Evolutionary conservation across 208 protist genomes (phyloP), one percentile per base, ranked within the genome.

Genomic region (Leishmania mexicana): DNA sequence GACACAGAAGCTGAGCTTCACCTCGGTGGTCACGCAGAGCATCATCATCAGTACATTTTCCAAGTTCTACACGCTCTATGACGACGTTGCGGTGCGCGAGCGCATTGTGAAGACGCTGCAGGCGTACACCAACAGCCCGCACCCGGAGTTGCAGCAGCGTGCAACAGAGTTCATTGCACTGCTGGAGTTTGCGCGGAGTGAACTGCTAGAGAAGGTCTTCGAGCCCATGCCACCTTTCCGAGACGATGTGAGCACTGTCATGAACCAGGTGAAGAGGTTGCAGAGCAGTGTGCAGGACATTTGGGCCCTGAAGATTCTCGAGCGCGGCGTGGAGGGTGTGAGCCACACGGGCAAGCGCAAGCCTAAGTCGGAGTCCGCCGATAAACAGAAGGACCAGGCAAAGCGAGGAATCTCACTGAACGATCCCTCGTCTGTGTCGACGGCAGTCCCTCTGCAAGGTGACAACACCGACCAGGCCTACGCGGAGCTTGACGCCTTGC

Each of bases 61-160:
- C 67, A 99, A 99, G 85, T 95, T 99, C 75, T 96, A 97, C 88
- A 99, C 98, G 73, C 81, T 98, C 10, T 99, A 98, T 85, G 94
- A 98, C 75, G 87, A 97, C 75, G 85, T 89, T 15, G 75, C 70
- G 7, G 81, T 98, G 35, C 94, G 95, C 7, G 90, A 93, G 42
- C 81, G 84, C 4, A 96, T 98, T 47, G 49, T 94, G 65, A 91
- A 94, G 40, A 87, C 97, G 8, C 87, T 99, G 77, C 62, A 85
- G 42, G 81, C 88, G 28, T 92, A 93, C 83, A 81, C 78, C 47
- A 83, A 83, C 38, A 94, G 88, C 76, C 96, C 99, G 7, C 92
- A 99, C 87, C 88, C 92, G 8, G 99, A 99, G 83, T 89, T 99
- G 67, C 99, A 99, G 89, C 99, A 99, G 88, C 95, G 99, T 62